phyloP scores from a whole-genome alignment of 2,329 filamentous ascomycete species.

The Periglandula ipomoeae region DNA sequence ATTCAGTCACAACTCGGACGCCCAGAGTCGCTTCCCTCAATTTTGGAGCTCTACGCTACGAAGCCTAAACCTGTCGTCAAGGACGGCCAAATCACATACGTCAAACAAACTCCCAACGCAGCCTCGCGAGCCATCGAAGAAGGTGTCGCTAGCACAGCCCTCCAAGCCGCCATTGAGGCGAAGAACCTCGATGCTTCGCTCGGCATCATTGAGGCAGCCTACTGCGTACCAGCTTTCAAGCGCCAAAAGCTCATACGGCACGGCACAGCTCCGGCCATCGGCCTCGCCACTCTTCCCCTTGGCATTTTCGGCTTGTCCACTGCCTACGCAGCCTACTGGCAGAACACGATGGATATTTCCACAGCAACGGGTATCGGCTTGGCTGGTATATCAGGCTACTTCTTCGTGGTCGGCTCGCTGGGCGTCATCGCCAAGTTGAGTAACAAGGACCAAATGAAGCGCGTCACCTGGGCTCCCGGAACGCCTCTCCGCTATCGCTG shows the following conservation, averaged over 20 bases:
- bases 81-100: conserved; percentile 50
- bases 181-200: conserved; percentile 73
- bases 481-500: conserved; percentile 73
- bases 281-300: conserved; percentile 51
- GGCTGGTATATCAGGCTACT: conserved; percentile 72
- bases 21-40: conserved; percentile 67
- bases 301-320: conserved; percentile 63
- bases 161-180: conserved; percentile 70
- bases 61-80: conserved; percentile 64
- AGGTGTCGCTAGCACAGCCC: conserved; percentile 61
- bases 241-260: conserved; percentile 59
- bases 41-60: conserved; percentile 72
- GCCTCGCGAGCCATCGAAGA: conserved; percentile 63
- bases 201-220: conserved; percentile 62
- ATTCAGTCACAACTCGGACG: conserved; percentile 65
- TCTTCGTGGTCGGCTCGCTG: conserved; percentile 70
- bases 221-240: conserved; percentile 56
- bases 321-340: conserved; percentile 31
- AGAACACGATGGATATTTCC: conserved; percentile 65
- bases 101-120: conserved; percentile 55
- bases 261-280: conserved; percentile 49
- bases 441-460: conserved; percentile 87
- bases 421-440: conserved; percentile 80
- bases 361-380: conserved; percentile 73
- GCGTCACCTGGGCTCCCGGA: conserved; percentile 83